phyloP scores from a whole-genome alignment of 495 filamentous ascomycete species.

The Amphirosellinia nigrospora region DNA sequence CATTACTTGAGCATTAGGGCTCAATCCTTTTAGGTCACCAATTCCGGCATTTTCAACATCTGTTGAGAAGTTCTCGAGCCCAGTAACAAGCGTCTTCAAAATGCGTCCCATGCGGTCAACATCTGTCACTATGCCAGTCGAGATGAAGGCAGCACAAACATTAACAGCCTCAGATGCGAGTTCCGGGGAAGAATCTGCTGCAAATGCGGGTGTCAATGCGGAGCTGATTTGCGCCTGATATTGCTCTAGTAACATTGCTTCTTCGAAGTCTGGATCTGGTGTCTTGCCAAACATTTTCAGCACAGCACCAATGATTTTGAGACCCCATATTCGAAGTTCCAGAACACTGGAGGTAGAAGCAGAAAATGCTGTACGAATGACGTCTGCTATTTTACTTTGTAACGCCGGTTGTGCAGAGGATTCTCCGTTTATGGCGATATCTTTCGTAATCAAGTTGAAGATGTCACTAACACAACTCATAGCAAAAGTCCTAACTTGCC shows the following conservation, averaged over 20 bases:
- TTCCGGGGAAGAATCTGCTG: conserved; percentile 92
- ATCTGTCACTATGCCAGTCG: conserved; percentile 95
- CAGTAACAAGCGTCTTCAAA: conserved; percentile 87
- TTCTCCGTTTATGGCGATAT: conserved; percentile 70
- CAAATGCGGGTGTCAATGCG: conserved; percentile 94
- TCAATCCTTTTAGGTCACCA: conserved; percentile 90
- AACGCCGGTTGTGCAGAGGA: conserved; percentile 75
- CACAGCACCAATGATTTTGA: conserved; percentile 92
- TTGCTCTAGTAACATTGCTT: conserved; percentile 93
- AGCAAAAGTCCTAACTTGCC: conserved; percentile 95
- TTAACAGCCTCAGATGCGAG: conserved; percentile 94
- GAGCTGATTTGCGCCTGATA: conserved; percentile 99
- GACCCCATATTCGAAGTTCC: conserved; percentile 82
- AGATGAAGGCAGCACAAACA: conserved; percentile 96
- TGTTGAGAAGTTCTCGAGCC: conserved; percentile 88
- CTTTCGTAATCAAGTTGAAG: conserved; percentile 73
- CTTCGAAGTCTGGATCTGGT: conserved; percentile 94
- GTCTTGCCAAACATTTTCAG: conserved; percentile 95
- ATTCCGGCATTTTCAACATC: conserved; percentile 86
- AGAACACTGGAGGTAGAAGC: conserved; percentile 94
- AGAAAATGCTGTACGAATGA: conserved; percentile 97
- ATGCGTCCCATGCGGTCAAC: conserved; percentile 98
- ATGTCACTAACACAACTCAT: conserved; percentile 92
- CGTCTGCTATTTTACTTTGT: conserved; percentile 84
- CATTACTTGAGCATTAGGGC: conserved; percentile 97